Evolutionary conservation across 2,329 filamentous ascomycete species (phyloP).

Genomic region (Diaporthe humulicola): DNA sequence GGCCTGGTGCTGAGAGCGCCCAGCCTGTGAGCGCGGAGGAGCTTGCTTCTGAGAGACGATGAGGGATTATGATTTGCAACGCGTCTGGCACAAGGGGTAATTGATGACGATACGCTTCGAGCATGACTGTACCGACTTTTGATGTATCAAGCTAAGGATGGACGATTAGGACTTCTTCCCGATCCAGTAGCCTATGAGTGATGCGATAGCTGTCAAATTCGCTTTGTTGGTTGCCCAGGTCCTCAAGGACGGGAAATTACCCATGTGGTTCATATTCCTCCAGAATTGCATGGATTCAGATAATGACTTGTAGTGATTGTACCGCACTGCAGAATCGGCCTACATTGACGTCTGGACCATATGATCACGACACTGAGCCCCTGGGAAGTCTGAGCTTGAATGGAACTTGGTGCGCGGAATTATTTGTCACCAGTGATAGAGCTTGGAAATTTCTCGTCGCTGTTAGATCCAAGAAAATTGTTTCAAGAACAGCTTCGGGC

Average conservation of each 20-base stretch:
- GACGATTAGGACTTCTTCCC: neutral
- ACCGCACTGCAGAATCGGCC: too few relatives aligned
- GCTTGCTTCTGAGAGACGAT: constrained; percentile 41
- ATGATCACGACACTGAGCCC: too few relatives aligned
- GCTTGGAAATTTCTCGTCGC: neutral
- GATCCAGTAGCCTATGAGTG: neutral
- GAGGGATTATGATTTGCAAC: neutral
- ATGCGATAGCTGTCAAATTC: too few relatives aligned
- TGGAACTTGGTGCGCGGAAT: neutral
- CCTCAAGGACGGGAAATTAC: too few relatives aligned
- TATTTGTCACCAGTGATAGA: neutral
- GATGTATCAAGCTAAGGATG: neutral
- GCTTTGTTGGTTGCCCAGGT: too few relatives aligned
- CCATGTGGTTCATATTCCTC: too few relatives aligned
- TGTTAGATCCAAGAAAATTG: neutral
- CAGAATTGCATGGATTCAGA: too few relatives aligned
- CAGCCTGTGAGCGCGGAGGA: constrained; percentile 39
- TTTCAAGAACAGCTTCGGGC: neutral
- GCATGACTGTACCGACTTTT: neutral
- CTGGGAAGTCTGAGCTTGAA: too few relatives aligned
- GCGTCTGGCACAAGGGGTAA: too few relatives aligned
- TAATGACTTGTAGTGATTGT: too few relatives aligned
- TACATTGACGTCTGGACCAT: too few relatives aligned
- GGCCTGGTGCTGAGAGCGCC: constrained; percentile 39
- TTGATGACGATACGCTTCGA: neutral